Percentiles rank a stretch among this genome's conserved stretches.
These are phyloP conservation scores for Triangularia setosa DNA, from an alignment of 2,329 filamentous ascomycete genomes.

Conservation along the genomic window DNA sequence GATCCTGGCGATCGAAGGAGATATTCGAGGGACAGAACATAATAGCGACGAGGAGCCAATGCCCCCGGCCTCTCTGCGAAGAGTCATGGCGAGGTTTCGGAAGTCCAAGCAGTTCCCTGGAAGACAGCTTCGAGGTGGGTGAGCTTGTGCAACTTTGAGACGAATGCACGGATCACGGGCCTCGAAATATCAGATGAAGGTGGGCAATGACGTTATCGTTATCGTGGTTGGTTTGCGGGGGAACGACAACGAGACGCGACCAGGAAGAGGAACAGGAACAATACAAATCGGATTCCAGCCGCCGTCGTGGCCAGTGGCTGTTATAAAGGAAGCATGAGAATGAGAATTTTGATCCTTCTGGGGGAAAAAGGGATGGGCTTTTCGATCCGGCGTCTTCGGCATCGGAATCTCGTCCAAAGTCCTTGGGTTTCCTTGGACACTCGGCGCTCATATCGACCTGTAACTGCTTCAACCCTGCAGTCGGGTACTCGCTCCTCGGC, in stretches of 20 bases:
- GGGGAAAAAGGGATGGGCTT: background rate
- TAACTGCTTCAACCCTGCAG: background rate
- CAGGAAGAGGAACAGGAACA: background rate
- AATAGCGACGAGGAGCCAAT: constrained; percentile 12
- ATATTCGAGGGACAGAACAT: constrained; percentile 12
- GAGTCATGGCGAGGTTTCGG: constrained; percentile 19
- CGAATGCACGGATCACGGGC: background rate
- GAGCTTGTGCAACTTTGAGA: background rate
- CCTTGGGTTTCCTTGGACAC: background rate
- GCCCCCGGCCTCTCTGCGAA: constrained; percentile 3
- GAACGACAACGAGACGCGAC: background rate
- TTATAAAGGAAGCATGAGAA: background rate
- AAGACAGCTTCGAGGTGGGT: background rate
- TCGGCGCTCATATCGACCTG: background rate
- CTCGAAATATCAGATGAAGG: background rate
- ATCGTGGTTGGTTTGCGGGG: background rate
- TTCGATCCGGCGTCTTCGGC: background rate
- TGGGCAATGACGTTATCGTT: background rate
- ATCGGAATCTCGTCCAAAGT: background rate
- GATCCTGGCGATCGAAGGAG: constrained; percentile 10
- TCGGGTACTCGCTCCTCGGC: background rate
- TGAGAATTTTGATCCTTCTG: background rate
- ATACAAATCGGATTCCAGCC: background rate
- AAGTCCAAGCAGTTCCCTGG: background rate
- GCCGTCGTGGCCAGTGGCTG: background rate